Base-by-base conservation (phyloP, 164 flowering plant genomes). In the Macadamia tetraphylla region DNA sequence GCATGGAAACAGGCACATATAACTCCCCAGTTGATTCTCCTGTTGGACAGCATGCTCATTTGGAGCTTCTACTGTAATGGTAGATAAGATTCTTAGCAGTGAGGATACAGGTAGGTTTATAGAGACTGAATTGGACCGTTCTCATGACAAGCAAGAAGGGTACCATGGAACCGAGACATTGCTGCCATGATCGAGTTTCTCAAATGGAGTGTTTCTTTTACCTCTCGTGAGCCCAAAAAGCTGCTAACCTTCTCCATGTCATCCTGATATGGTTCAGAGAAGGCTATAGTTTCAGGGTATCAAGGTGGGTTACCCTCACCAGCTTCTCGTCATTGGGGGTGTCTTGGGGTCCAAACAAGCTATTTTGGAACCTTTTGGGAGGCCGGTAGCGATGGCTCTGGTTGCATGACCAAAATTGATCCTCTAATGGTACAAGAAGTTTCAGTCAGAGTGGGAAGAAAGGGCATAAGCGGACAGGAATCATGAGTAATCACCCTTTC, bases 241-340 rank as follows among this genome's bases (percentile, higher is more conserved):
- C 73, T 69, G 30, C 35, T 71, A 64, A 61, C 73, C 17, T 69
- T 69, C 40, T 69, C 72, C 13, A 69, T 69, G 52, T 51, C 43
- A 67, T 68, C 58, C 31, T 68, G 64, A 67, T 11, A 9, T 11
- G 31, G 17, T 46, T 46, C 51, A 46, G 51, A 11, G 51, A 11
- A 11, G 51, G 9, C 0, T 35, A 35, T 35, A 11, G 51, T 9
- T 9, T 9, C 12, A 11, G 51, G 51, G 6, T 46, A 9, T 46
- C 51, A 46, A 46, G 51, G 12, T 46, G 8, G 51, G 6, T 8
- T 46, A 23, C 23, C 23, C 23, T 23, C 23, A 23, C 51, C 51
- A 46, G 9, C 51, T 46, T 46, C 13, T 46, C 51, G 7, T 8
- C 9, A 46, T 46, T 9, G 51, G 51, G 51, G 7, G 8, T 11